Evolutionary conservation across 108 stramenopile species (phyloP).

Genomic region (Parietichytrium sp.): DNA sequence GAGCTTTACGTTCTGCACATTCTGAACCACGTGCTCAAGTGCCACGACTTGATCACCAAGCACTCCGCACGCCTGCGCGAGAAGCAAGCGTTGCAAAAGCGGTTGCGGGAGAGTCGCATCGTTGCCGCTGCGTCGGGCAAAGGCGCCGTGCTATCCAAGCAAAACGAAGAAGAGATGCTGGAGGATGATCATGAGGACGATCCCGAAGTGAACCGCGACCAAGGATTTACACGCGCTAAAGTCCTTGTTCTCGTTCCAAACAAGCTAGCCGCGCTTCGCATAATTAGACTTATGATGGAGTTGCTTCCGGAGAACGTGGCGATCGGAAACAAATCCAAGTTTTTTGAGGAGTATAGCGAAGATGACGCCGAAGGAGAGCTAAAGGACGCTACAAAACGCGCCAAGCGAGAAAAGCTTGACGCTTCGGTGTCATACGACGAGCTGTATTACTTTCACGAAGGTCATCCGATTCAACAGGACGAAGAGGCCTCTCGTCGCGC

Average conservation of each 20-base stretch:
- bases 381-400: not conserved
- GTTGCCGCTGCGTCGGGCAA: no score
- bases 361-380: constrained; percentile 32
- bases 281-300: constrained; percentile 15
- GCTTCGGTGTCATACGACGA: not conserved
- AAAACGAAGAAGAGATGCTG: not conserved
- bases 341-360: not conserved
- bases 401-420: not conserved
- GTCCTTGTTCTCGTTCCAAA: constrained; percentile 8
- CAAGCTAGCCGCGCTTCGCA: not conserved
- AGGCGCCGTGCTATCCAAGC: no score
- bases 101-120: no score
- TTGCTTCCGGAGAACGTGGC: not conserved
- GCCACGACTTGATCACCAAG: not conserved
- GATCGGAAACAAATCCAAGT: not conserved
- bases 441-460: constrained; percentile 16
- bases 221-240: not conserved
- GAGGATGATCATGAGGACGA: not conserved
- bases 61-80: constrained; percentile 16
- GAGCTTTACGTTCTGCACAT: constrained; percentile 15
- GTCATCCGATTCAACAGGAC: constrained; percentile 1
- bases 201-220: not conserved
- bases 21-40: constrained; percentile 20
- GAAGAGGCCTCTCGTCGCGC: not conserved
- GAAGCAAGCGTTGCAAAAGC: no score